phyloP scores from a whole-genome alignment of 2,329 filamentous ascomycete genomes.

The Chrysoporthe deuterocubensis region DNA sequence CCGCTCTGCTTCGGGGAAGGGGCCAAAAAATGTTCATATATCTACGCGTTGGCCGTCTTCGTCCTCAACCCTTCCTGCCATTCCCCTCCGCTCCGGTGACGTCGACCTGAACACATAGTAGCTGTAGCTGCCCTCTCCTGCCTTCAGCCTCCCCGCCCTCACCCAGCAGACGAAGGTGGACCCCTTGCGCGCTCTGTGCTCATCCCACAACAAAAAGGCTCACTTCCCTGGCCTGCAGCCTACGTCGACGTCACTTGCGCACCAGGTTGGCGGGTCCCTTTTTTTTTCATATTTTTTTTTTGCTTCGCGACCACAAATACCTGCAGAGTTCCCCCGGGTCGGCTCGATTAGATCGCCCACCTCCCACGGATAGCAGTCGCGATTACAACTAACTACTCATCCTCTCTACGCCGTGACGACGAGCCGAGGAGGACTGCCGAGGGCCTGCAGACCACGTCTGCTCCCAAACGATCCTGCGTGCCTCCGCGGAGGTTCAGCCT shows the following conservation, averaged over 20 bases:
- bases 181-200: conserved; percentile 1
- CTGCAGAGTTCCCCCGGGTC: neutral
- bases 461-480: conserved; percentile 15
- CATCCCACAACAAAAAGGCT: neutral
- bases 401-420: neutral
- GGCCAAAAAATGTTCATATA: conserved; percentile 8
- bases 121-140: neutral
- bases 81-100: conserved; percentile 7
- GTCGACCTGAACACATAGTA: conserved; percentile 5
- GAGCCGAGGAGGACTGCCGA: neutral
- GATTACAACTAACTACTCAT: neutral
- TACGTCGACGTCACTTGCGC: conserved; percentile 19
- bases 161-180: conserved; percentile 1
- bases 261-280: neutral
- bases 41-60: conserved; percentile 11
- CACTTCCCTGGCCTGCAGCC: conserved; percentile 1
- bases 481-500: neutral
- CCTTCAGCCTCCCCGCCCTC: neutral
- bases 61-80: neutral
- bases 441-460: conserved; percentile 6
- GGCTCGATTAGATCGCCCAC: neutral
- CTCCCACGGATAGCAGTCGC: neutral
- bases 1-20: conserved; percentile 2
- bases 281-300: neutral
- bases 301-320: neutral